phyloP scores from a whole-genome alignment of 2,329 filamentous ascomycete genomes.

The Ilyonectria destructans region DNA sequence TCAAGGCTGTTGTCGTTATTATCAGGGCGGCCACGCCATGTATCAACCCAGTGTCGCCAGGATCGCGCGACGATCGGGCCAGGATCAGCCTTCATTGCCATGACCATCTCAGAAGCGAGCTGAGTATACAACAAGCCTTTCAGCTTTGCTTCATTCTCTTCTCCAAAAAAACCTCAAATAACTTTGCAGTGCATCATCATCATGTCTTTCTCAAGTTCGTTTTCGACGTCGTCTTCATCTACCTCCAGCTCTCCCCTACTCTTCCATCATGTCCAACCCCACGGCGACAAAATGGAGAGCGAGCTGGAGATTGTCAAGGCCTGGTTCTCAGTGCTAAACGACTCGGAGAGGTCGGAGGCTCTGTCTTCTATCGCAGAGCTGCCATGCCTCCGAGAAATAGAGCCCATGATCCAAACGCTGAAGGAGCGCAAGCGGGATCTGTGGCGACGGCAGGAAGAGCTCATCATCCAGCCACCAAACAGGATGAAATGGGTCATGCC shows the following conservation, averaged over 20 bases:
- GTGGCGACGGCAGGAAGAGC: constrained; percentile 46
- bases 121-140: constrained; percentile 11
- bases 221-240: constrained; percentile 35
- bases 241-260: constrained; percentile 44
- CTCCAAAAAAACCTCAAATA: constrained; percentile 18
- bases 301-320: constrained; percentile 47
- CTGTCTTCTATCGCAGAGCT: constrained; percentile 46
- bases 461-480: constrained; percentile 43
- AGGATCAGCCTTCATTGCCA: constrained; percentile 32
- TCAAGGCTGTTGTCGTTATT: constrained; percentile 39
- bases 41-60: constrained; percentile 41
- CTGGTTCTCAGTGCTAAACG: constrained; percentile 47
- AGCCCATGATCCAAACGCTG: constrained; percentile 47
- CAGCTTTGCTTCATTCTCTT: constrained; percentile 19
- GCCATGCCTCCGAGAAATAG: constrained; percentile 46
- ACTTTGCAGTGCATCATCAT: constrained; percentile 15
- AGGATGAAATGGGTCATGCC: constrained; percentile 48
- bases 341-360: constrained; percentile 42
- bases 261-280: constrained; percentile 34
- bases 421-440: constrained; percentile 47
- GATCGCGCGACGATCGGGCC: constrained; percentile 34
- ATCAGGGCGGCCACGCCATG: constrained; percentile 47
- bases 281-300: constrained; percentile 35
- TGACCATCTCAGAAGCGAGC: constrained; percentile 31
- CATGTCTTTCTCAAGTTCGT: constrained; percentile 42